Base-by-base conservation (phyloP, 495 filamentous ascomycete genomes). In the Lophiostoma macrostomum region DNA sequence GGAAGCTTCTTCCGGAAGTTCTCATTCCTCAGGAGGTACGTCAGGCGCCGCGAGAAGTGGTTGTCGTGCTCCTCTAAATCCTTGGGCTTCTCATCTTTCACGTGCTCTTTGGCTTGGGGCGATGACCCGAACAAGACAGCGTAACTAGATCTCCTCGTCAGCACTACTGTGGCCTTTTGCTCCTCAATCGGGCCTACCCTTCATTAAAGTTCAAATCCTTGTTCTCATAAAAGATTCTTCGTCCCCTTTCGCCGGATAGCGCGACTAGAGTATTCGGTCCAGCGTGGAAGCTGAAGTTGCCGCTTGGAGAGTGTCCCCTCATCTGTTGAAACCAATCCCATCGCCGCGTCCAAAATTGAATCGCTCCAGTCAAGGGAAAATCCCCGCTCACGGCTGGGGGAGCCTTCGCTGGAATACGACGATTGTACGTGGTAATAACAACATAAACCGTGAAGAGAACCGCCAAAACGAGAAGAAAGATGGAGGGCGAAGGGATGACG, bases 221-320 rank as follows among this genome's bases (percentile, higher is more conserved):
- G 48, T 56, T 70, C 16, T 76, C 74, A 27, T 74, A 72, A 44
- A 73, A 78, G 5, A 71, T 20, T 53, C 69, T 64, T 7, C 75
- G 65, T 4, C 53, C 70, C 5, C 69, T 66, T 6, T 61, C 43
- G n/a, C 76, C 74, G 6, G 62, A 64, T 27, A 78, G 1, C 0
- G 62, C 68, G 4, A 78, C 58, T 24, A 79, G 38, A 2, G 63
- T 67, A 43, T 73, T 57, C 50, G 71, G 68, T 11, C 76, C 76
- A n/a, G 72, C 60, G 61, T 69, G 73, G 62, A 76, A 78, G 58
- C 68, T 74, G 60, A 76, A 77, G 56, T 72, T 71, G 23, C 74
- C 73, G 5, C 67, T 69, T 13, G 24, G 2, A 5, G 54, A 42
- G 0, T 34, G 32, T 5, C 12, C 13, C 0, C 29, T 40, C 0